Evolutionary conservation across 2,329 filamentous ascomycete genomes (phyloP).

Genomic region (Ophiostoma angusticollis): DNA sequence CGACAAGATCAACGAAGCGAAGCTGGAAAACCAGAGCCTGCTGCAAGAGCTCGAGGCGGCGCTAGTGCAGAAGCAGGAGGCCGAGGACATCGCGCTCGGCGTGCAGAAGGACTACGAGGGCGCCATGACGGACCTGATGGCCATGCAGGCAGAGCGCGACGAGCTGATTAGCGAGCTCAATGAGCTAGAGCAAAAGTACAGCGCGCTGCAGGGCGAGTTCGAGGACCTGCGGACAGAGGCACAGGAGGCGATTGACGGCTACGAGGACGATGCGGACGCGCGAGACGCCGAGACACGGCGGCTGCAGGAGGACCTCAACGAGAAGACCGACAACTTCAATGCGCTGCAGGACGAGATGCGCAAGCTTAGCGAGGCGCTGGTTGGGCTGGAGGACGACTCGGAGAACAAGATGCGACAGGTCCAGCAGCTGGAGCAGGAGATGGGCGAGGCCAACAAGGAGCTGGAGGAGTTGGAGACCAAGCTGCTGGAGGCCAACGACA

Average conservation of each 20-base stretch:
- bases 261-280: conserved; percentile 61
- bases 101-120: conserved; percentile 65
- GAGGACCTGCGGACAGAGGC: conserved; percentile 49
- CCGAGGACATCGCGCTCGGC: conserved; percentile 43
- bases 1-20: conserved; percentile 75
- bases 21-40: conserved; percentile 80
- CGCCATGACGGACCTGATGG: conserved; percentile 66
- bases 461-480: conserved; percentile 75
- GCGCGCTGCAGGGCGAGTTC: conserved; percentile 43
- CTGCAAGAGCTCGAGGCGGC: conserved; percentile 68
- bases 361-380: conserved; percentile 72
- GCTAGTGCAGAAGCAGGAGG: conserved; percentile 47
- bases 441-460: conserved; percentile 74
- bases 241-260: conserved; percentile 50
- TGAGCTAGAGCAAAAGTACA: conserved; percentile 29
- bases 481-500: conserved; percentile 72
- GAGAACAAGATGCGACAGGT: conserved; percentile 67
- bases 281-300: conserved; percentile 58
- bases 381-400: conserved; percentile 82
- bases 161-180: conserved; percentile 39
- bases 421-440: conserved; percentile 68
- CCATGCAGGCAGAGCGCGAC: conserved; percentile 71
- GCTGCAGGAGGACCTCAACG: conserved; percentile 57
- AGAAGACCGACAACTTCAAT: conserved; percentile 74
- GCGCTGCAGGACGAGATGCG: conserved; percentile 92